Conservation (phyloP, 345 rosid genomes). For the Hirschfeldia incana region DNA sequence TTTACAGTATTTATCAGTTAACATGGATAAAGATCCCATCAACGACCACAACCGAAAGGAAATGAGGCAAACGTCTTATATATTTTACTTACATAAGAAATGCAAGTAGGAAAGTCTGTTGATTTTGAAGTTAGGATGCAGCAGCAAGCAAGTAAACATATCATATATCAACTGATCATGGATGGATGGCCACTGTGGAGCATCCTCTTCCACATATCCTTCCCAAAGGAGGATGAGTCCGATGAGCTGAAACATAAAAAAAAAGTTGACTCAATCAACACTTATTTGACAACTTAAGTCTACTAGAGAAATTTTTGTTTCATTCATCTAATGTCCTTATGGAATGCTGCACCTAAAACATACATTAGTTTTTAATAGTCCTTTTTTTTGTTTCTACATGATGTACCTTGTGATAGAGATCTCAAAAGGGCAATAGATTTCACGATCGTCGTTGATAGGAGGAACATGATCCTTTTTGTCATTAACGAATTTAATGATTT, state of each 20-base stretch:
- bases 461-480: conserved; percentile 95
- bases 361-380: no score
- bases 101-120: not conserved
- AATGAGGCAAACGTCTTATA: no score
- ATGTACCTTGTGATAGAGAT: conserved; percentile 73
- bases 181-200: conserved; percentile 93
- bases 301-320: not conserved
- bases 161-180: conserved; percentile 55
- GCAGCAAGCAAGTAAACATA: not conserved
- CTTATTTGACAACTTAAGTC: not conserved
- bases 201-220: conserved; percentile 92
- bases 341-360: no score
- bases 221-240: conserved; percentile 91
- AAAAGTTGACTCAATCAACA: conserved; percentile 8
- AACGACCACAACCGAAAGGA: no score
- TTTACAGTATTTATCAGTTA: no score
- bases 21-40: no score
- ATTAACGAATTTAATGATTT: conserved; percentile 87
- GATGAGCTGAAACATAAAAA: conserved; percentile 65
- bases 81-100: not conserved
- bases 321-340: no score
- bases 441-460: conserved; percentile 65
- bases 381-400: no score
- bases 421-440: conserved; percentile 77
- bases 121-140: not conserved